These are phyloP conservation scores for Boletellus emodensis DNA, from an alignment of 768 basidiomycete species.

Conservation along the genomic window DNA sequence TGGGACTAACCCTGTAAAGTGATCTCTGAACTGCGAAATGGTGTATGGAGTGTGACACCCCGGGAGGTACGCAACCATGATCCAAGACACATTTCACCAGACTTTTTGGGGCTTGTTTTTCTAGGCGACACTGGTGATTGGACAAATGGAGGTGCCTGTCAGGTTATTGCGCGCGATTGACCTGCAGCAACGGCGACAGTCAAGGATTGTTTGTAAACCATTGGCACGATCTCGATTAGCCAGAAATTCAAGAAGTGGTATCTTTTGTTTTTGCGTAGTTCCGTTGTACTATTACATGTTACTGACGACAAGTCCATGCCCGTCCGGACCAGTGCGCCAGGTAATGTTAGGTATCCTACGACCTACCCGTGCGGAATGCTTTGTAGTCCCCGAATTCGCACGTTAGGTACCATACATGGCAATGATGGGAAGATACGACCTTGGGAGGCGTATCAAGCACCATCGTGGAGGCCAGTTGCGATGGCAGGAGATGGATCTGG, in stretches of 20 bases:
- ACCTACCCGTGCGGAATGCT: neutral
- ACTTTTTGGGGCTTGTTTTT: neutral
- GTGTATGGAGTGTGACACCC: constrained; percentile 58
- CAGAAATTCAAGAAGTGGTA: too few relatives aligned
- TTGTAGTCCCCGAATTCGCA: neutral
- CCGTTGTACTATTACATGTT: neutral
- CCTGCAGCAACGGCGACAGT: neutral
- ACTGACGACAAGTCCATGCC: neutral
- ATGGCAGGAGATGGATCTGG: neutral
- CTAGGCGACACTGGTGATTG: constrained; percentile 51
- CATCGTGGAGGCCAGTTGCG: neutral
- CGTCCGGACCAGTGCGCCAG: neutral
- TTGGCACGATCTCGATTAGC: too few relatives aligned
- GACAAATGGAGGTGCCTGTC: constrained; percentile 55
- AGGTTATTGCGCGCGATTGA: constrained; percentile 1
- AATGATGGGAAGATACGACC: neutral
- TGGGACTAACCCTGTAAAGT: constrained; percentile 5
- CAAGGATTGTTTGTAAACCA: neutral
- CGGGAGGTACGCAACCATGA: constrained; percentile 32
- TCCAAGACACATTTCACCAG: neutral
- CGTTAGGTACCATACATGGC: neutral
- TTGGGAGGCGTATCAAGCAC: neutral
- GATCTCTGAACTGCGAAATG: constrained; percentile 51
- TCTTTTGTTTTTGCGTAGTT: neutral
- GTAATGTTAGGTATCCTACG: neutral